Evolutionary conservation across 331 rosid genomes (phyloP), one percentile per base, ranked within the genome.

Genomic region (Saraca asoca): DNA sequence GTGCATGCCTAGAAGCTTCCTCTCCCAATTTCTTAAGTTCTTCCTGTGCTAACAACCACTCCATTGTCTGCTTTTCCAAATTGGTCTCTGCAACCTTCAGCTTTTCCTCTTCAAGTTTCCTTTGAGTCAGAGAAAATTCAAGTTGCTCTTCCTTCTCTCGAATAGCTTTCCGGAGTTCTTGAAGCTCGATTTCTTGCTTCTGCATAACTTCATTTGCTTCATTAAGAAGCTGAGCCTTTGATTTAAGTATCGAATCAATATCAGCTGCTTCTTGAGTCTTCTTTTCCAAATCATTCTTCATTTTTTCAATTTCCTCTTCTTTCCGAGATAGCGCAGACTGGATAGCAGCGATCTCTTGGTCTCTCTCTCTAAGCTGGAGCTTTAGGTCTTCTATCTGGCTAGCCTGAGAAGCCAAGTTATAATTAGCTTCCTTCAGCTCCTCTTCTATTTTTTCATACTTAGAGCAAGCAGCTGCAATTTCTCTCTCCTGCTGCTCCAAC

Each of bases 41-140:
- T 66, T 81, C 90, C 78, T 83, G 95, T 19, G 91, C 81, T 64
- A 86, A 64, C 73, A 94, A 53, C 92, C 96, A 94, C 66, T 86
- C 87, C 82, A 77, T 81, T 4, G 88, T 82, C 71, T 62, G 90
- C 82, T 81, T 85, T 81, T 94, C 97, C 84, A 94, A 78, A 67
- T 74, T 79, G 13, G 79, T 74, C 86, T 83, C 88, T 6, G 87
- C 76, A 72, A 59, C 81, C 68, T 80, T 82, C 18, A 93, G 61
- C 72, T 86, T 86, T 80, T 84, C 92, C 65, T 76, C 87, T 73
- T 85, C 97, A 62, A 62, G 38, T 66, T 80, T 79, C 80, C 75
- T 81, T 55, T 53, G 72, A 13, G 57, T 75, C 61, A 54, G 12
- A 20, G 85, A 76, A 66, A 75, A 72, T 62, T 72, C 74, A 12